Percentiles rank a stretch among this genome's conserved stretches.
Conservation (phyloP, 2,329 filamentous ascomycete genomes). For the Epichloe sp. region DNA sequence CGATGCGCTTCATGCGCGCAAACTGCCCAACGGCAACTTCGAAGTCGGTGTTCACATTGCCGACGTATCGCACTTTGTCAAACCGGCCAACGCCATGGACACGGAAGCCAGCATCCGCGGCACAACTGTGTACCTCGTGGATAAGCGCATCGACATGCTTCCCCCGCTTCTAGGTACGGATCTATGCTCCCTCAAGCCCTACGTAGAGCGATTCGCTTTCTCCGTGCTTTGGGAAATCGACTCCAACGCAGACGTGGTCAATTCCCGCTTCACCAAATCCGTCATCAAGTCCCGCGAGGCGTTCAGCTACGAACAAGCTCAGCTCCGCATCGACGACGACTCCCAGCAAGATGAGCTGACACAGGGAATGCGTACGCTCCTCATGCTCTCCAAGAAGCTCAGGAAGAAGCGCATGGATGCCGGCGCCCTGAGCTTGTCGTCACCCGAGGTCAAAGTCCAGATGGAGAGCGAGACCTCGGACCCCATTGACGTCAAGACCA, state of each 20-base stretch:
- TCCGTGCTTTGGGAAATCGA: slow-evolving; percentile 84
- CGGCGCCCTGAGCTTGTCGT: slow-evolving; percentile 86
- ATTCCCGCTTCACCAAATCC: slow-evolving; percentile 85
- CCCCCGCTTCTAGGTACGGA: slow-evolving; percentile 97
- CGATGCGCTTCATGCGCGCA: slow-evolving; percentile 80
- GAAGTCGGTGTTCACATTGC: slow-evolving; percentile 98
- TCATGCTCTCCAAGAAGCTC: slow-evolving; percentile 83
- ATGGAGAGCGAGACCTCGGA: slow-evolving; percentile 93
- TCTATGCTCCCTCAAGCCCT: slow-evolving; percentile 89
- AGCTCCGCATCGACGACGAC: slow-evolving; percentile 80
- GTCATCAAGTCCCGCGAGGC: slow-evolving; percentile 94
- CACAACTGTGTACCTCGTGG: slow-evolving; percentile 93
- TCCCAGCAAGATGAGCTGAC: slow-evolving; percentile 85
- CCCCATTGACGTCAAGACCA: slow-evolving; percentile 91
- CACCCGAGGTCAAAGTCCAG: slow-evolving; percentile 94
- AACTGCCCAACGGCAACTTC: slow-evolving; percentile 80
- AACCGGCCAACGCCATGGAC: slow-evolving; percentile 95
- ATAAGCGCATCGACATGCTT: slow-evolving; percentile 99
- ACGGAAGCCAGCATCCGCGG: slow-evolving; percentile 85
- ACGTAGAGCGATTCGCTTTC: slow-evolving; percentile 88
- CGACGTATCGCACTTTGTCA: slow-evolving; percentile 98
- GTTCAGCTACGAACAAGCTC: slow-evolving; percentile 95
- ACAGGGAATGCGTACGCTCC: slow-evolving; percentile 70
- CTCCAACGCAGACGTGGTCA: slow-evolving; percentile 71
- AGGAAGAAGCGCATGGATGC: slow-evolving; percentile 94